Percentiles rank a stretch among this genome's conserved stretches.
Conservation (phyloP, 2,329 filamentous ascomycete genomes). For the Pseudophaeomoniella oleicola region DNA sequence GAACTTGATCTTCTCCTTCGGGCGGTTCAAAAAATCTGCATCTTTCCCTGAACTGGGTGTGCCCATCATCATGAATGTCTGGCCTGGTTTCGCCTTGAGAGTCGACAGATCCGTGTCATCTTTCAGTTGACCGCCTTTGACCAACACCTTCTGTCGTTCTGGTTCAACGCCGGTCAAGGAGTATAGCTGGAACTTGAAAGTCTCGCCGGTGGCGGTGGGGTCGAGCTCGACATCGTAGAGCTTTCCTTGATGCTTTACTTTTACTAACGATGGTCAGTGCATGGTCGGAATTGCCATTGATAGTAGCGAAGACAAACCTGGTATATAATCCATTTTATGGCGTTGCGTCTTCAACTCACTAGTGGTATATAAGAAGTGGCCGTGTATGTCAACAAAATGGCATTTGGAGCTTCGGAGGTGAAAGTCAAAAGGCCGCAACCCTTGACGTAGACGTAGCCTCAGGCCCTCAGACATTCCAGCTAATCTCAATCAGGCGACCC, state of each 20-base stretch:
- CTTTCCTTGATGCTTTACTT: constrained; percentile 90
- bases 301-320: constrained; percentile 31
- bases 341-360: no score
- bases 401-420: no score
- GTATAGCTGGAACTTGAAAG: constrained; percentile 90
- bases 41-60: constrained; percentile 56
- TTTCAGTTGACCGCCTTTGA: constrained; percentile 90
- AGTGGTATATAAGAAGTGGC: no score
- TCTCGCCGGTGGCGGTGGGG: constrained; percentile 67
- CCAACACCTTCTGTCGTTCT: constrained; percentile 85
- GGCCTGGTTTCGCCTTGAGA: constrained; percentile 71
- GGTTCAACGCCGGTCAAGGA: constrained; percentile 93
- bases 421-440: no score
- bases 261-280: constrained; percentile 40
- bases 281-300: constrained; percentile 3
- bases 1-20: constrained; percentile 73
- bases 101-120: constrained; percentile 80
- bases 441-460: no score
- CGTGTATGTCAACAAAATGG: no score
- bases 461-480: no score
- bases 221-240: constrained; percentile 92
- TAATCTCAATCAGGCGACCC: no score
- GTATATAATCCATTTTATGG: constrained; percentile 43
- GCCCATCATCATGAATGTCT: constrained; percentile 93
- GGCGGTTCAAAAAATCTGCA: constrained; percentile 47